phyloP scores from a whole-genome alignment of 2,329 filamentous ascomycete species.

The Sarocladium brachiariae region DNA sequence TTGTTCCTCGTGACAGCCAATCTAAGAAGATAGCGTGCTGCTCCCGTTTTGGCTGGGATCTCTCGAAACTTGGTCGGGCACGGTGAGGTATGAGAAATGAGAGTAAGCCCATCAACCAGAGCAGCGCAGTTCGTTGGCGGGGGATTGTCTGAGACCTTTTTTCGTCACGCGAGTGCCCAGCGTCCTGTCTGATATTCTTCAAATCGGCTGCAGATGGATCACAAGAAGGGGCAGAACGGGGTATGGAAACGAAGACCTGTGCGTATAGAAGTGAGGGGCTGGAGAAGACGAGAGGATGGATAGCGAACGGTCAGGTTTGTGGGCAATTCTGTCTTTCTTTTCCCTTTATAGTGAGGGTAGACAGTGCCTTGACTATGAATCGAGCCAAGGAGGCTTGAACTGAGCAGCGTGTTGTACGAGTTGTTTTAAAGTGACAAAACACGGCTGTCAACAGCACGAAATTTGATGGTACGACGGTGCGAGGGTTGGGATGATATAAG shows the following conservation, averaged over 20 bases:
- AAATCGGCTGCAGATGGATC: neutral
- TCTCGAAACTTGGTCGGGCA: neutral
- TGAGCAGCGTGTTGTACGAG: neutral
- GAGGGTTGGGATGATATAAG: neutral
- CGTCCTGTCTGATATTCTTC: neutral
- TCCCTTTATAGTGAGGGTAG: too few relatives aligned
- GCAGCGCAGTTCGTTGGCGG: neutral
- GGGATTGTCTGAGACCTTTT: constrained; percentile 5
- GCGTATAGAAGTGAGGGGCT: too few relatives aligned
- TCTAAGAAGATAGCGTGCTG: neutral
- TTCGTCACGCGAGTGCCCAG: constrained; percentile 6
- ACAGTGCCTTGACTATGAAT: neutral
- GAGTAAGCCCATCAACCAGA: neutral
- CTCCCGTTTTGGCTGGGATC: neutral
- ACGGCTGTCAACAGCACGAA: neutral
- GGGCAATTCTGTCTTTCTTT: too few relatives aligned
- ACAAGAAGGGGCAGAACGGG: too few relatives aligned
- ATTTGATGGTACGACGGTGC: neutral
- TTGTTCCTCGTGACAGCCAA: constrained; percentile 6
- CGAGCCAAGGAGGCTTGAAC: neutral
- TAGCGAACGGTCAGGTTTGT: too few relatives aligned
- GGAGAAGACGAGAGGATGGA: too few relatives aligned
- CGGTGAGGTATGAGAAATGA: constrained; percentile 3
- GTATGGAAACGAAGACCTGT: too few relatives aligned
- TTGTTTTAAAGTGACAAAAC: neutral